phyloP scores from a whole-genome alignment of 2,329 filamentous ascomycete species.

The Ophiostoma tasmaniense region DNA sequence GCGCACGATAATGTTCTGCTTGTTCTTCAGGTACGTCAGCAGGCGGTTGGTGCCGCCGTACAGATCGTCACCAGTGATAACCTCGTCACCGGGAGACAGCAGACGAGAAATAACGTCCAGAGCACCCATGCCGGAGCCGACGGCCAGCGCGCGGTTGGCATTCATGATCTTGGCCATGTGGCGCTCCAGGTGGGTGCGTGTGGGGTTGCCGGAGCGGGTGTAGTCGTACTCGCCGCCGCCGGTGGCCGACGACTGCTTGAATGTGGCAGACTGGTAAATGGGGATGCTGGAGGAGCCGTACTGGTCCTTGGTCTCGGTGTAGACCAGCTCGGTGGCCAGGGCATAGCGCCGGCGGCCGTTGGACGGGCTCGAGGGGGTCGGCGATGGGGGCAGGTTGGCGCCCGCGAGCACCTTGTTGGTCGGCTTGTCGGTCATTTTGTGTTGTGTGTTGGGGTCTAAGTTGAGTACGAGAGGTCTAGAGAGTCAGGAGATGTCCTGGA shows the following conservation, averaged over 20 bases:
- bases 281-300: conserved; percentile 94
- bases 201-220: conserved; percentile 94
- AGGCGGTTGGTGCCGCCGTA: conserved; percentile 94
- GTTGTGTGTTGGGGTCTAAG: not conserved
- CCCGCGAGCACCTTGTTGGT: conserved; percentile 50
- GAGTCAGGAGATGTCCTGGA: not conserved
- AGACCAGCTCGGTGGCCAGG: conserved; percentile 91
- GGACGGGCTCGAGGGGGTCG: conserved; percentile 82
- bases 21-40: conserved; percentile 80
- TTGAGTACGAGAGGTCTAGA: too few relatives aligned
- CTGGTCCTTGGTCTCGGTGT: conserved; percentile 91
- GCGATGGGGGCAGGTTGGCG: conserved; percentile 80
- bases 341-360: conserved; percentile 78
- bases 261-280: conserved; percentile 97
- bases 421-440: conserved; percentile 28
- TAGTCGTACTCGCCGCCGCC: conserved; percentile 96
- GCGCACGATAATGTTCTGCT: conserved; percentile 87
- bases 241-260: conserved; percentile 78
- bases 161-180: conserved; percentile 99
- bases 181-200: conserved; percentile 87
- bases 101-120: conserved; percentile 92
- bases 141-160: conserved; percentile 79
- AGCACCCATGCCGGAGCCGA: conserved; percentile 95
- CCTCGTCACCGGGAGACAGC: conserved; percentile 86
- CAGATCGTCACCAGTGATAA: conserved; percentile 91